Evolutionary conservation across 371 early-diverging fungal genomes (phyloP).

Genomic region (Actinomortierella wolfii): DNA sequence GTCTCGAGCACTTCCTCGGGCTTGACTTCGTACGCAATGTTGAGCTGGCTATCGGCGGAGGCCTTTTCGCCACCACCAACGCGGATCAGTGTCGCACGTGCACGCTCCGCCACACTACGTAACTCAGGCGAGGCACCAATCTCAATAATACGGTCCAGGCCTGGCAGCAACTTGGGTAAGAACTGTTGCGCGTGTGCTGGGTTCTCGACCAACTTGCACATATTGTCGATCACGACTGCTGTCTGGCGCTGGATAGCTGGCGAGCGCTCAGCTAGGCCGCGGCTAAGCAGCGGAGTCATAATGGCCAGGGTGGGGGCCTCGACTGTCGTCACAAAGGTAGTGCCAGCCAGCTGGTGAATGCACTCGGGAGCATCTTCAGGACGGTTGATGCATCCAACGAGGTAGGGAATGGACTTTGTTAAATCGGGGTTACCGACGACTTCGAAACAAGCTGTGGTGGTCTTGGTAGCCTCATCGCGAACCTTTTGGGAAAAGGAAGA

Average conservation of each 20-base stretch:
- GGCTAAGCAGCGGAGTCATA: slow-evolving; percentile 75
- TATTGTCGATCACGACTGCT: slow-evolving; percentile 81
- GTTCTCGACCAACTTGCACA: slow-evolving; percentile 81
- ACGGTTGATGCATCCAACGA: slow-evolving; percentile 63
- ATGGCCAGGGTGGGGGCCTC: slow-evolving; percentile 79
- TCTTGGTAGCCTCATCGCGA: slow-evolving; percentile 20
- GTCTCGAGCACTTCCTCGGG: slow-evolving; percentile 18
- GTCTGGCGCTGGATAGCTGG: slow-evolving; percentile 76
- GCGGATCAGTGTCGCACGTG: slow-evolving; percentile 55
- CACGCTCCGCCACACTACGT: slow-evolving; percentile 63
- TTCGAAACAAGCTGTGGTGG: slow-evolving; percentile 34
- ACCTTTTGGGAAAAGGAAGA: slow-evolving; percentile 4
- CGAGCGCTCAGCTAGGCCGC: slow-evolving; percentile 71
- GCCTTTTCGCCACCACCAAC: slow-evolving; percentile 55
- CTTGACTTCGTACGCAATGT: slow-evolving; percentile 28
- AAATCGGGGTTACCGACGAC: slow-evolving; percentile 67
- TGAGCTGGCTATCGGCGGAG: slow-evolving; percentile 17
- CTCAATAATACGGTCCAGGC: slow-evolving; percentile 73
- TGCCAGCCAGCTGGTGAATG: slow-evolving; percentile 63
- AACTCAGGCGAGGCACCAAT: slow-evolving; percentile 80
- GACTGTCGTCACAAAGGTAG: slow-evolving; percentile 76
- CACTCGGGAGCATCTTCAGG: slow-evolving; percentile 66
- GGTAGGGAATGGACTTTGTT: slow-evolving; percentile 61
- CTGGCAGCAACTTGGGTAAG: slow-evolving; percentile 78
- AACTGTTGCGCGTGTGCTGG: slow-evolving; percentile 80